Conservation (phyloP, 306 rosid species). For the Quercus glauca region DNA sequence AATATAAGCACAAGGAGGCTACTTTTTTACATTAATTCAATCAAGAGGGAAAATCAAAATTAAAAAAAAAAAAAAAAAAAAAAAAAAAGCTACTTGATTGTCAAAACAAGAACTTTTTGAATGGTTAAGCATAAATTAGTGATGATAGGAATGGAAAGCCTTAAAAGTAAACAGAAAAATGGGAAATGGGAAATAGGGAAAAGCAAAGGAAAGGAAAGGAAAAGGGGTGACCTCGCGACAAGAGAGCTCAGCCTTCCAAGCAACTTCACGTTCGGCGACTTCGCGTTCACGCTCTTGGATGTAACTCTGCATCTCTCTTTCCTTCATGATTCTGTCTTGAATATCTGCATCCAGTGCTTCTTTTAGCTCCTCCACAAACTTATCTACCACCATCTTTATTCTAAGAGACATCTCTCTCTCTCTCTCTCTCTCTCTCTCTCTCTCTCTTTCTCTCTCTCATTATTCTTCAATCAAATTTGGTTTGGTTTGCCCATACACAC, state of each 20-base stretch:
- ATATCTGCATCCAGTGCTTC: slow-evolving; percentile 95
- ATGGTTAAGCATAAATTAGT: no score
- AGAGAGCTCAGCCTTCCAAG: slow-evolving; percentile 99
- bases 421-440: no score
- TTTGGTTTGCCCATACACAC: no score
- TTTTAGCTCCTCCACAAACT: slow-evolving; percentile 87
- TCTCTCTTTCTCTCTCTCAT: no score
- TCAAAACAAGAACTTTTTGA: no score
- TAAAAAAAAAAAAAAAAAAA: no score
- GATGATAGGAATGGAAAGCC: neutral
- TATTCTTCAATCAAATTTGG: no score
- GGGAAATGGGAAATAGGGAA: neutral
- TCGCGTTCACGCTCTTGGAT: slow-evolving; percentile 97
- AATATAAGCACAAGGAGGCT: no score
- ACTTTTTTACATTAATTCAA: no score
- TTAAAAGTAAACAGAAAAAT: neutral
- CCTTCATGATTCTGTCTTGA: slow-evolving; percentile 96
- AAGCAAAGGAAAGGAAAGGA: neutral
- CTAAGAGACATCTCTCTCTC: slow-evolving; percentile 72
- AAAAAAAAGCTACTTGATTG: no score
- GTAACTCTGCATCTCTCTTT: slow-evolving; percentile 98
- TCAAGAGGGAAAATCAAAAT: no score
- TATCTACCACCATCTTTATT: slow-evolving; percentile 90
- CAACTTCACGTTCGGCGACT: slow-evolving; percentile 99
- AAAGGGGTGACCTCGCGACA: slow-evolving; percentile 81